These are phyloP conservation scores for Fusarium heterosporum DNA, from an alignment of 2,329 filamentous ascomycete genomes.

Conservation along the genomic window DNA sequence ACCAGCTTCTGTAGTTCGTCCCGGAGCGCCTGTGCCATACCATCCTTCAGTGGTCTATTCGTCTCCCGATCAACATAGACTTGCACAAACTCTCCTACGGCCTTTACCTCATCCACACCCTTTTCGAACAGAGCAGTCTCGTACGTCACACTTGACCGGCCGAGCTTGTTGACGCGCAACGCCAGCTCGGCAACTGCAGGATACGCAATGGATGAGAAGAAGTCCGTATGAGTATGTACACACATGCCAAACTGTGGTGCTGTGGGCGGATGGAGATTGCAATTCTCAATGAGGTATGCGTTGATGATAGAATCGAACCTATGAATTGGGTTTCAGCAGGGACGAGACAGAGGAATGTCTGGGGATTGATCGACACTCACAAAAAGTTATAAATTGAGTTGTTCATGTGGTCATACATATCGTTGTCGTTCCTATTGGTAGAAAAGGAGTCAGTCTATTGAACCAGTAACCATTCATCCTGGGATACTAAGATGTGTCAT, in stretches of 20 bases:
- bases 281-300: conserved; percentile 84
- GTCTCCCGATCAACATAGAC: conserved; percentile 85
- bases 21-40: conserved; percentile 72
- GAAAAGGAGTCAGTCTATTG: conserved; percentile 30
- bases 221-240: conserved; percentile 87
- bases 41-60: conserved; percentile 72
- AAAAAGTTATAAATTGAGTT: conserved; percentile 88
- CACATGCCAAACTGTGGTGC: conserved; percentile 84
- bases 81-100: conserved; percentile 87
- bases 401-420: conserved; percentile 96
- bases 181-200: conserved; percentile 85
- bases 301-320: conserved; percentile 93
- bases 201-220: conserved; percentile 83
- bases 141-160: conserved; percentile 88
- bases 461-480: conserved; percentile 13
- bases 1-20: conserved; percentile 68
- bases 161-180: conserved; percentile 84
- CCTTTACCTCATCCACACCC: conserved; percentile 76
- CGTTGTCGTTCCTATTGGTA: conserved; percentile 81
- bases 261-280: conserved; percentile 76
- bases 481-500: conserved; percentile 11
- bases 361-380: conserved; percentile 53
- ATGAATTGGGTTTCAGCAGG: conserved; percentile 6
- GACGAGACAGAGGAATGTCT: not conserved
- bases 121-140: conserved; percentile 88